phyloP scores from a whole-genome alignment of 768 basidiomycete species.

The Coprinellus micaceus region DNA sequence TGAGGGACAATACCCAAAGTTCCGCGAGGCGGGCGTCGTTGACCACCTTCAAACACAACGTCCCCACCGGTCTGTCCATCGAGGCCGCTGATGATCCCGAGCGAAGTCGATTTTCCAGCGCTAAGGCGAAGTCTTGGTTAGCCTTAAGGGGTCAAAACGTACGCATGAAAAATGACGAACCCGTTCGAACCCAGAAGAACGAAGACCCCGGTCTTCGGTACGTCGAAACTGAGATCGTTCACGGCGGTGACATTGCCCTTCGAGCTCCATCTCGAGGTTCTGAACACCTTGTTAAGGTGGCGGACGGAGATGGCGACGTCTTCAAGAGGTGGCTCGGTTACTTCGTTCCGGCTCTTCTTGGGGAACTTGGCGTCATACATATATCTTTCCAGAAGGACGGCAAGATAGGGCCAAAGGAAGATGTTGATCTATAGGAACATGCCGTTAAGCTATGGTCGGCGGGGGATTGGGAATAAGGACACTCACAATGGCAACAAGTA shows the following conservation, averaged over 20 bases:
- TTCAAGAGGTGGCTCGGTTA: conserved; percentile 25
- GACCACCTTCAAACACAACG: conserved; percentile 53
- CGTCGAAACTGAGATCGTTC: conserved; percentile 58
- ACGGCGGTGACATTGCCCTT: conserved; percentile 58
- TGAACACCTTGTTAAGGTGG: conserved; percentile 58
- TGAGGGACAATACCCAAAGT: conserved; percentile 76
- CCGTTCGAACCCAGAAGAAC: conserved; percentile 75
- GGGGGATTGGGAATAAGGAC: background rate
- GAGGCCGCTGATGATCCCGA: conserved; percentile 66
- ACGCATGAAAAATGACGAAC: too few species aligned
- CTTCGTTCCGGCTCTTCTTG: conserved; percentile 18
- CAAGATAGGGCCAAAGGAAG: conserved; percentile 72
- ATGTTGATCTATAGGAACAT: conserved; percentile 76
- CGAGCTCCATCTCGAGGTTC: conserved; percentile 43
- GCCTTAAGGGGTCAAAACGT: too few species aligned
- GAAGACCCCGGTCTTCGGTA: conserved; percentile 73
- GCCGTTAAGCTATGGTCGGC: too few species aligned
- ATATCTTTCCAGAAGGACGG: conserved; percentile 51
- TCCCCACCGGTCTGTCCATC: conserved; percentile 55
- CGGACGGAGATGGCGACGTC: conserved; percentile 59
- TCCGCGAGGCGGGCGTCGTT: conserved; percentile 53
- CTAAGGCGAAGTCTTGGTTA: too few species aligned
- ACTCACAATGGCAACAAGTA: conserved; percentile 64
- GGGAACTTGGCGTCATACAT: conserved; percentile 59
- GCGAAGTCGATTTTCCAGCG: conserved; percentile 72